phyloP scores from a whole-genome alignment of 148 eudicot species.

The Vaccinium macrocarpon region DNA sequence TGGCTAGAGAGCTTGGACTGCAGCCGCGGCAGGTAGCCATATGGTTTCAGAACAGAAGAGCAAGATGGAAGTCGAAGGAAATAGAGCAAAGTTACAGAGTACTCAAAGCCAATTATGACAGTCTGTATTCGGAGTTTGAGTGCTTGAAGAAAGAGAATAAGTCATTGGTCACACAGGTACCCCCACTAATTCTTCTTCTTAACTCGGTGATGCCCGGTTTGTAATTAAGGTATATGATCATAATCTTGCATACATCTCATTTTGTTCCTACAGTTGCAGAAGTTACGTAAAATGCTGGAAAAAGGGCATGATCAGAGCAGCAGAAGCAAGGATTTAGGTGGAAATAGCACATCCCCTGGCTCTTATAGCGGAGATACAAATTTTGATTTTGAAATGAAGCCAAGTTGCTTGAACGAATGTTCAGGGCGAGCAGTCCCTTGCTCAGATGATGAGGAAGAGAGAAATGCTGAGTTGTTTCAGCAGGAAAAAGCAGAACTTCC shows the following conservation, averaged over 20 bases:
- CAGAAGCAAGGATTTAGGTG: slow-evolving; percentile 24
- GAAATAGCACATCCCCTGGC: slow-evolving; percentile 19
- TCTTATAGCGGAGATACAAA: slow-evolving; percentile 21
- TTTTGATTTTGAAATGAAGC: slow-evolving; percentile 22
- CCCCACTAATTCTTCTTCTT: background rate
- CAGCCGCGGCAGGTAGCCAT: slow-evolving; percentile 46
- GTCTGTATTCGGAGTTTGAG: slow-evolving; percentile 20
- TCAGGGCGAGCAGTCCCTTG: slow-evolving; percentile 21
- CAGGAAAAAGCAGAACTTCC: slow-evolving; percentile 29
- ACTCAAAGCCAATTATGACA: slow-evolving; percentile 35
- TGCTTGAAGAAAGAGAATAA: slow-evolving; percentile 37
- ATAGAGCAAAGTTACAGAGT: slow-evolving; percentile 33
- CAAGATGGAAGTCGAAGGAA: slow-evolving; percentile 45
- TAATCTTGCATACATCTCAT: background rate
- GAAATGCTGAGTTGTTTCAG: slow-evolving; percentile 26
- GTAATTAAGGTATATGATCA: background rate
- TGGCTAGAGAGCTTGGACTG: slow-evolving; percentile 42
- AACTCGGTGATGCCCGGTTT: background rate
- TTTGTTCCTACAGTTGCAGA: slow-evolving; percentile 39
- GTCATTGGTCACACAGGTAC: slow-evolving; percentile 34
- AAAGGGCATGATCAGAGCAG: slow-evolving; percentile 25
- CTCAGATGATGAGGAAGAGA: slow-evolving; percentile 45
- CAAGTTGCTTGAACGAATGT: slow-evolving; percentile 27
- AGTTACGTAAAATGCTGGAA: slow-evolving; percentile 33
- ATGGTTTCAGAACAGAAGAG: slow-evolving; percentile 52